Base-by-base conservation (phyloP, 1,139 yeast species). In the Lizanozyma gosingica region DNA sequence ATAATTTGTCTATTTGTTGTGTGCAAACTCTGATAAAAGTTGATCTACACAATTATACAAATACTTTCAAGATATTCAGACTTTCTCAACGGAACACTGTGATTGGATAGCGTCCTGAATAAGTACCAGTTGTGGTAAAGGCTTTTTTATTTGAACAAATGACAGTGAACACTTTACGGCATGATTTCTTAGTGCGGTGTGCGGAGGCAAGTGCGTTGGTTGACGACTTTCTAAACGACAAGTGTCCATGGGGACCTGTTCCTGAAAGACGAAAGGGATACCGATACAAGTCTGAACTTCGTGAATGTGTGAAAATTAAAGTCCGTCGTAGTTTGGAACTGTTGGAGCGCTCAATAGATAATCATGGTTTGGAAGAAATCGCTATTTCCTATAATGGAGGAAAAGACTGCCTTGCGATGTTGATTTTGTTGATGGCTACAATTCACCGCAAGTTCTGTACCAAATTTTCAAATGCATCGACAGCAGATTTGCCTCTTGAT, bases 321-420 rank as follows among this genome's bases (percentile, higher is more conserved):
- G 59, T 69, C 33, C 34, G 40, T 14, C 48, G 56, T 36, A 57
- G 66, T 37, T 55, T 67, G 47, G 55, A 55, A 15, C 60, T 60
- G 39, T 53, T 70, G 42, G 62, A 55, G 11, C 37, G 45, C 4
- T 56, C 66, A 3, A 59, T 70, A 14, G 60, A 59, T 32, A 48
- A 29, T 18, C 40, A 29, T 45, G 57, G 70, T 1, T 58, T 75
- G 33, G 67, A 68, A 14, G 79, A 84, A 46, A 60, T 86, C 3
- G 82, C 95, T 3, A 65, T 87, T 4, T 82, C 94, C 3, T 87
- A 83, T 59, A 87, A 87, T 53, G 96, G 96, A 4, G 96, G 96
- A 2, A 87, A 87, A 53, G 96, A 87, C 59, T 87, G 96, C 51
- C 68, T 85, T 32, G 95, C 86, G 36, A 81, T 86, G 85, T 68